Base-by-base conservation (phyloP, 495 filamentous ascomycete species). In the Penicillium crystallinum region DNA sequence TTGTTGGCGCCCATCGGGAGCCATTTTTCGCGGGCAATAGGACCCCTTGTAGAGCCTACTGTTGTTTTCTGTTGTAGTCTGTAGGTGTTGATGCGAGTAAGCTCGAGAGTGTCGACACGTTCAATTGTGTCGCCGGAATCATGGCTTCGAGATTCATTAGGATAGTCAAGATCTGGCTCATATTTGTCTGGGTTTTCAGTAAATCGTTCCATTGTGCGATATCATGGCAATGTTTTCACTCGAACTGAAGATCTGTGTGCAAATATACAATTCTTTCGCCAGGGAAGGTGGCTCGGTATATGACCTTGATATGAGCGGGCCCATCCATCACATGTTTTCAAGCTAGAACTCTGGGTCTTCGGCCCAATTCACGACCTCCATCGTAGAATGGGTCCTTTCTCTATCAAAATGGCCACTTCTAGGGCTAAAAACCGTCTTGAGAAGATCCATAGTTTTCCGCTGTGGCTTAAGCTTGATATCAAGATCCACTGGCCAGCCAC, bases 1-100 rank as follows among this genome's bases (percentile, higher is more conserved):
- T 65, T 71, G 9, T 66, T 67, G 4, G 58, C 63, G 1, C 68
- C 68, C 54, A 71, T 58, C 1, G 66, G 53, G 17, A 68, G 61
- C 64, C 62, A 64, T 51, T 48, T 53, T 9, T 65, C 62, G 22
- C 53, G 59, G 8, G 64, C 58, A n/a, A 35, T 47, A 11, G 57
- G 63, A 17, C 62, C 63, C 11, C 57, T 50, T 9, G 27, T 62
- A 15, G 66, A 69, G 8, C 63, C 66, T 22, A 66, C 55, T 0
- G 66, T 66, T 8, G 52, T 49, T 21, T 60, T 63, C 22, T 69
- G 64, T 39, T 67, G 66, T 9, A 67, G 49, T 23, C 63, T 62
- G 39, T 58, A 66, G 1, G 63, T 68, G 39, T 68, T 58, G 56
- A 68, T 68, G 2, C 63, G 54, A 14, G 62, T 54, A 11, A 66